Evolutionary conservation across 352 stramenopile genomes (phyloP), one percentile per base, ranked within the genome.

Genomic region (Globisporangium spiculum): DNA sequence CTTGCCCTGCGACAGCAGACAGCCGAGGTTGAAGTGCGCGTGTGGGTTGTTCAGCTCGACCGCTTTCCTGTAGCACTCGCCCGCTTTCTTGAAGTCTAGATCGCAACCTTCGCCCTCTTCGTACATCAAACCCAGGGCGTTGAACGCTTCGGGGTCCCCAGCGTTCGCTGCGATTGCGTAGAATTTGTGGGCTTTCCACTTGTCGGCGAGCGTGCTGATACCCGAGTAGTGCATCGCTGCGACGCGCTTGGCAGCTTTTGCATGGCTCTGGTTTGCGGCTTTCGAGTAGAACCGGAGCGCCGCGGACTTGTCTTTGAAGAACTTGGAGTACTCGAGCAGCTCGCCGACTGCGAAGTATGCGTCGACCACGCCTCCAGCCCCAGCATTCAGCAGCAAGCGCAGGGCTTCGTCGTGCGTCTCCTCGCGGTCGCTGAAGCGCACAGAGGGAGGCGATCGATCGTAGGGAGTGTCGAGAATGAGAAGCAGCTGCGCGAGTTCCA

Each of bases 1-100:
- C 69, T 91, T 91, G 57, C 87, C 84, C 26, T 83, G 56, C 0
- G 75, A 76, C 1, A 93, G 70, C 24, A 94, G 70, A 46, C 83
- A 91, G 6, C 81, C 87, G 22, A 92, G 76, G 60, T 94, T 94
- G 66, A 94, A 93, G 66, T 94, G 84, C 4, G 82, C 83, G 63
- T 93, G 81, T 1, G 84, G 75, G 48, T 72, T 83, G 12, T 74
- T 66, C 22, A 80, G 66, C 53, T 80, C 76, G 9, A 80, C 76
- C 1, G 84, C 85, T 59, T 68, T 68, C 14, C 80, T 79, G 44
- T 91, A 93, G 60, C 75, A 92, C 24, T 73, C 71, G 5, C 72
- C 79, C 7, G 84, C 87, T 60, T 80, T 75, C 30, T 67, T 60
- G 60, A 91, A 89, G 69, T 92, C 79, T 52, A 93, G 44, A 20